Percentiles rank a stretch among this genome's conserved stretches.
phyloP scores from a whole-genome alignment of 345 rosid genomes.

The Rubroshorea leprosula region DNA sequence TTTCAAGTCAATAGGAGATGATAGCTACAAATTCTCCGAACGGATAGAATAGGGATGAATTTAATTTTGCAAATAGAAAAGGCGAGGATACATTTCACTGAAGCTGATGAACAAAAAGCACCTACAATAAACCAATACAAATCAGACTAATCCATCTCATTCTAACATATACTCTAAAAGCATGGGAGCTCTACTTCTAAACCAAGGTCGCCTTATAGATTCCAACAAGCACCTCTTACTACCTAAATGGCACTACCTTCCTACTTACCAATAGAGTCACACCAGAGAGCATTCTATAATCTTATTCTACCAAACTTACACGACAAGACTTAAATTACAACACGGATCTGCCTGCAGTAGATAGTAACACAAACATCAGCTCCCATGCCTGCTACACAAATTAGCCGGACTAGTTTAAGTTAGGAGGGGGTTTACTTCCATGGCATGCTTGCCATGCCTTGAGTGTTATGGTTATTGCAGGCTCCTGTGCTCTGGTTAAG shows the following conservation, averaged over 20 bases:
- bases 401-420: constrained; percentile 9
- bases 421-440: constrained; percentile 39
- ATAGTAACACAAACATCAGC: constrained; percentile 13
- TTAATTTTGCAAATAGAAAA: no score
- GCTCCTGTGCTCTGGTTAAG: constrained; percentile 49
- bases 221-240: constrained; percentile 6
- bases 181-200: constrained; percentile 4
- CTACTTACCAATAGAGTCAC: not conserved
- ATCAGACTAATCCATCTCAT: constrained; percentile 6
- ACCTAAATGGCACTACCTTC: constrained; percentile 7
- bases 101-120: not conserved
- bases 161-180: constrained; percentile 12
- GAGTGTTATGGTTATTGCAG: constrained; percentile 35
- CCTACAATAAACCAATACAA: not conserved
- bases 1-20: no score
- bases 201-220: constrained; percentile 5
- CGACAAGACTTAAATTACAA: constrained; percentile 19
- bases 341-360: constrained; percentile 9
- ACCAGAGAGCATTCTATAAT: no score
- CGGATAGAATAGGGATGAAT: no score
- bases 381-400: constrained; percentile 17
- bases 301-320: constrained; percentile 6
- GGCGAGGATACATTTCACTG: not conserved
- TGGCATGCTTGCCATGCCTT: constrained; percentile 36
- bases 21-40: no score